A percentile compares a stretch with the other conserved stretches of the same genome.
Conservation (phyloP, 129 eudicot genomes). For the Tagetes erecta region DNA sequence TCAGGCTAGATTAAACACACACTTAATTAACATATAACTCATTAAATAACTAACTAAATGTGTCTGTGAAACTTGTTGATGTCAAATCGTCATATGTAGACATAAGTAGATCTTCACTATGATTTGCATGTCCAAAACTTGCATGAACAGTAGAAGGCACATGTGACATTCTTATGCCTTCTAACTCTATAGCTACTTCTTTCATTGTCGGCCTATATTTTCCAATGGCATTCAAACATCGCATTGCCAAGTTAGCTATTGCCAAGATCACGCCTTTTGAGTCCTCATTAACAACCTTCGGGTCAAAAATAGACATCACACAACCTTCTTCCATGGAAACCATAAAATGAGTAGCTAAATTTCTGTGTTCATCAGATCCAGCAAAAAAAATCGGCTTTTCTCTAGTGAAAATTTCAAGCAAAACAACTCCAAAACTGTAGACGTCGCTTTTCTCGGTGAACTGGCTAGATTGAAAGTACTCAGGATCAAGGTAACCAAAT, state of each 20-base stretch:
- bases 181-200: conserved; percentile 11
- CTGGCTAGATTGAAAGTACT: conserved; percentile 15
- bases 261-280: conserved; percentile 3
- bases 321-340: neutral
- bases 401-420: neutral
- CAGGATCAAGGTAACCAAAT: conserved; percentile 19
- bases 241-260: conserved; percentile 19
- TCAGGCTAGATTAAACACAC: neutral
- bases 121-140: neutral
- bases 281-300: conserved; percentile 1
- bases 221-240: neutral
- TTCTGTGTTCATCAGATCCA: conserved; percentile 17
- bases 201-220: conserved; percentile 14
- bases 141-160: neutral
- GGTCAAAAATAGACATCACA: conserved; percentile 13
- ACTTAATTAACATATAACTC: neutral
- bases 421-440: conserved; percentile 20
- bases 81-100: neutral
- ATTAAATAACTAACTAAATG: neutral
- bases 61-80: neutral
- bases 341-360: conserved; percentile 14
- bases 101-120: neutral
- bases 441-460: conserved; percentile 18
- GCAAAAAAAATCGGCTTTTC: conserved; percentile 12
- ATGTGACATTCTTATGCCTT: conserved; percentile 10